These are phyloP conservation scores for Nasturtium officinale DNA, from an alignment of 345 rosid genomes.

Conservation along the genomic window DNA sequence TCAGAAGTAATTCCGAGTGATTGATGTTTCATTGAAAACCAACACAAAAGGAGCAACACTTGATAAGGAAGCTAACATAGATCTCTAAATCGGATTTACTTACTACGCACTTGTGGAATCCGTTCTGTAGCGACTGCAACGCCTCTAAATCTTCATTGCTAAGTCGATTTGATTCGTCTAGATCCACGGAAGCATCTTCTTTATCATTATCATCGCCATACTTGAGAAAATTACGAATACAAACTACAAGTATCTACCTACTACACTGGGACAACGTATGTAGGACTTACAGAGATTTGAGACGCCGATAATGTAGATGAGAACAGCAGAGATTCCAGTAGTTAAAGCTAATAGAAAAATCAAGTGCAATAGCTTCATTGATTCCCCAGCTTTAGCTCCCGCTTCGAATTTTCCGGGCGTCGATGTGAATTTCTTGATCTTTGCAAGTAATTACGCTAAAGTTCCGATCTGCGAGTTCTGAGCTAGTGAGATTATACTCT, in stretches of 20 bases:
- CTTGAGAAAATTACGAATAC: constrained; percentile 14
- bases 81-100: constrained; percentile 37
- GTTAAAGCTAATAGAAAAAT: constrained; percentile 60
- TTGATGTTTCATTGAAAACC: neutral
- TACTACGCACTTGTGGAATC: constrained; percentile 89
- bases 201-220: constrained; percentile 13
- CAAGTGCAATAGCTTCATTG: constrained; percentile 73
- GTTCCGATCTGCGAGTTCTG: constrained; percentile 24
- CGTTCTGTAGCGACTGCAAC: constrained; percentile 61
- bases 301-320: constrained; percentile 80
- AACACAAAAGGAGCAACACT: neutral
- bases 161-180: constrained; percentile 57
- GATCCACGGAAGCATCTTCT: constrained; percentile 38
- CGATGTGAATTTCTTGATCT: constrained; percentile 26
- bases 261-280: neutral
- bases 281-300: constrained; percentile 62
- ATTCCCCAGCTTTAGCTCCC: constrained; percentile 19
- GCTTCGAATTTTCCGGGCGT: constrained; percentile 7
- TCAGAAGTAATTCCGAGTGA: neutral
- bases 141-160: constrained; percentile 72
- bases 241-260: neutral
- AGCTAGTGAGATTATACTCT: neutral
- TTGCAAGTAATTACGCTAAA: constrained; percentile 1
- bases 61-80: constrained; percentile 10
- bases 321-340: constrained; percentile 72